Base-by-base conservation (phyloP, 495 filamentous ascomycete genomes). In the Penicillium maclennaniae region DNA sequence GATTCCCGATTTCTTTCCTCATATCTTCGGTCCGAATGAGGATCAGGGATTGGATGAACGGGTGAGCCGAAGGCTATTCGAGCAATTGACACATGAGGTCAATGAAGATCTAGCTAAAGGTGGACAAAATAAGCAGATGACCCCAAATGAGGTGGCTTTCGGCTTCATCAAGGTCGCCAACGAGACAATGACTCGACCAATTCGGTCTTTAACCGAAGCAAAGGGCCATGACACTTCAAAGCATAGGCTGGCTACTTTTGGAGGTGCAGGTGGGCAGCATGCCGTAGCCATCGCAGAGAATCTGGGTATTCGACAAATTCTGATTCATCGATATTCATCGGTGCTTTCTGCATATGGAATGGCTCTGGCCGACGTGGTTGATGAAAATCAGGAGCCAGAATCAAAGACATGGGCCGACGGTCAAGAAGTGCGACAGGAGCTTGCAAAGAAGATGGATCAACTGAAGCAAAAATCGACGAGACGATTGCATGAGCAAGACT, bases 301-400 rank as follows among this genome's bases (percentile, higher is more conserved):
- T 17, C 75, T 98, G 17, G 92, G 92, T 0, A 89, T 98, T 58
- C 79, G 74, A 26, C 88, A 95, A 65, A 92, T 96, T 34, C 73
- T 98, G 4, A 79, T 98, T 14, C 93, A 97, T 63, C 79, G 87
- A 37, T 96, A 97, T 66, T 96, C 92, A 0, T 96, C 92, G 0
- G 91, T 98, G 2, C 79, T 98, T 0, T 96, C 91, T 0, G 93
- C 93, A 3, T 98, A 97, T 57, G 93, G 93, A 15, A 97, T 98
- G 92, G 91, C 91, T 3, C 69, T 98, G 20, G 93, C 93, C 6
- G 92, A 98, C 63, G 91, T 96, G 0, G 92, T 97, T 12, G 88
- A 96, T 45, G 93, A 98, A 69, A 77, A 83, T 31, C 92, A 97
- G 60, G 90, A 92, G 59, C 93, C 93, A 7, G 89, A 91, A 40